Base-by-base conservation (phyloP, 805 yeast genomes). In the Metschnikowia reukaufii region DNA sequence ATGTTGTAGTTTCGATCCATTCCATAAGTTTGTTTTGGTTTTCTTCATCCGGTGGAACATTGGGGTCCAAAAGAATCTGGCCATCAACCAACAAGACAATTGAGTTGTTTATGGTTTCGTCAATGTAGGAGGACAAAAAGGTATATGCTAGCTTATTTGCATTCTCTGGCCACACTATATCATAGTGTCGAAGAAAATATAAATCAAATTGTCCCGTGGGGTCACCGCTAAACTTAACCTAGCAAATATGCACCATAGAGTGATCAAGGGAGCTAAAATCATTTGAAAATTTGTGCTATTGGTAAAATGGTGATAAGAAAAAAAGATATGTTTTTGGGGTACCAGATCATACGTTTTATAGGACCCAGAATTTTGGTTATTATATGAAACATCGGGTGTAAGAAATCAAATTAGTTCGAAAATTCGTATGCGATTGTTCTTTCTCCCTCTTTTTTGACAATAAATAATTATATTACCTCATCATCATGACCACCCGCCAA, bases 71-170 rank as follows among this genome's bases (percentile, higher is more conserved):
- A n/a, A 36, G 25, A n/a, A 19, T n/a, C n/a, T 18, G 16, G 2
- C 32, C 42, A 17, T 45, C 44, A 13, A 40, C 33, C 6, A 44
- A 31, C 15, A 44, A 29, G 20, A 39, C 16, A 4, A 40, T 29
- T 9, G 35, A 19, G 20, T 44, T 30, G 5, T 10, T 25, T 15
- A 16, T 13, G 3, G 37, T 21, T 8, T 36, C 34, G 17, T 38
- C 47, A 6, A 15, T 3, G 10, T 13, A 29, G 5, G 48, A 27
- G 19, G 44, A 16, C 2, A 45, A 40, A 27, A 36, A 39, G 0
- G 42, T 40, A 18, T 45, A 45, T 9, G 48, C 48, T 27, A 45
- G 25, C 33, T 45, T 45, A 36, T 45, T 40, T 3, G 37, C 44
- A 19, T 45, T 30, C 6, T 40, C 48, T 15, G 48, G 44, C 48